Evolutionary conservation across 1,284 basidiomycete genomes (phyloP).

Genomic region (Ganoderma boninense): DNA sequence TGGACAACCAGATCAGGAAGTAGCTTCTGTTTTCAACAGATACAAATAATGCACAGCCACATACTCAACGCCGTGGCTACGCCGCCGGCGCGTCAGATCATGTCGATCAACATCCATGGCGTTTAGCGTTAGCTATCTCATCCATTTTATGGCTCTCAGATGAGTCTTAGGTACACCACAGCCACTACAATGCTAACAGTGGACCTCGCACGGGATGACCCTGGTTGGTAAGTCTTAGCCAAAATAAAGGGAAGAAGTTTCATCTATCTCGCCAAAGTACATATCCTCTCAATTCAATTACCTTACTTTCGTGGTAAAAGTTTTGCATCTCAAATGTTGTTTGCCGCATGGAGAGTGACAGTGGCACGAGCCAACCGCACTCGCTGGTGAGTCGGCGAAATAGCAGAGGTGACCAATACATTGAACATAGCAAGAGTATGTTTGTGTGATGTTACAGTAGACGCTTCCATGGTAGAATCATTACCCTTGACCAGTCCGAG

Average conservation of each 20-base stretch:
- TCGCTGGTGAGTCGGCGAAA: neutral
- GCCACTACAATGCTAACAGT: neutral
- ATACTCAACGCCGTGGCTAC: conserved; percentile 5
- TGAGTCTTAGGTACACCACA: neutral
- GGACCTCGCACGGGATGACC: neutral
- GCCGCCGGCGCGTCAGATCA: neutral
- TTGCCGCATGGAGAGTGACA: neutral
- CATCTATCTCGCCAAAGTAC: neutral
- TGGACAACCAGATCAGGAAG: neutral
- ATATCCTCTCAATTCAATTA: neutral
- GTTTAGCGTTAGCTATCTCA: neutral
- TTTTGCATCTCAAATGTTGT: neutral
- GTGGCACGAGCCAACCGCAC: neutral
- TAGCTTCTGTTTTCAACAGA: neutral
- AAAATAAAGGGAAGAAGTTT: too few relatives aligned
- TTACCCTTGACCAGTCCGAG: neutral
- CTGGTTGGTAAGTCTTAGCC: too few relatives aligned
- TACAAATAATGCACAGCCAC: conserved; percentile 10
- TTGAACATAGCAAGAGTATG: neutral
- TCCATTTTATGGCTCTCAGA: neutral
- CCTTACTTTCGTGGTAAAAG: too few relatives aligned
- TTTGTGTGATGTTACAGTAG: too few relatives aligned
- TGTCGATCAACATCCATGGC: neutral
- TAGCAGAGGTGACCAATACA: neutral
- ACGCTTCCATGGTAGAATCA: neutral